Conservation (phyloP, 2,329 filamentous ascomycete species). For the Harringtonia aguacate region DNA sequence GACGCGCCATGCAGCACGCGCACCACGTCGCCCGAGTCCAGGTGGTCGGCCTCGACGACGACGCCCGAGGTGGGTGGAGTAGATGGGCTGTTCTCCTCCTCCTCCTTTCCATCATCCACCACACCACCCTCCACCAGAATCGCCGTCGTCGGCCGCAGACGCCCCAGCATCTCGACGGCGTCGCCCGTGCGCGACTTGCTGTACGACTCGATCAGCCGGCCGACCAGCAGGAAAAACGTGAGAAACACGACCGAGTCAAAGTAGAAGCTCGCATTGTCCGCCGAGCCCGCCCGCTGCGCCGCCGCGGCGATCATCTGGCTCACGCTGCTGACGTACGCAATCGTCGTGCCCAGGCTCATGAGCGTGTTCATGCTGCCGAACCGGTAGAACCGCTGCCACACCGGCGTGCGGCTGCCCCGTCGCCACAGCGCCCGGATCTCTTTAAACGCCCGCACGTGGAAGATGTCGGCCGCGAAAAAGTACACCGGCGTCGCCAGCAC, state of each 20-base stretch:
- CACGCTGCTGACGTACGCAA: constrained; percentile 77
- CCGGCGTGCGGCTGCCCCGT: constrained; percentile 58
- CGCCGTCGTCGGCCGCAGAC: constrained; percentile 67
- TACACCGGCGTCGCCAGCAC: constrained; percentile 78
- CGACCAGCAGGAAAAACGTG: constrained; percentile 72
- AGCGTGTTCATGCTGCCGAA: constrained; percentile 97
- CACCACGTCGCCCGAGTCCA: constrained; percentile 67
- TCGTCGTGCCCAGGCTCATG: constrained; percentile 77
- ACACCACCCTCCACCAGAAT: constrained; percentile 45
- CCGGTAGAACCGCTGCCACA: constrained; percentile 71
- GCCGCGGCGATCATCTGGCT: constrained; percentile 62
- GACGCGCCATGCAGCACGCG: constrained; percentile 69
- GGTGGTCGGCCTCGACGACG: constrained; percentile 49
- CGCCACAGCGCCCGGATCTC: constrained; percentile 73
- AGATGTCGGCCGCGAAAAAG: constrained; percentile 75
- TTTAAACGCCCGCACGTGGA: constrained; percentile 69
- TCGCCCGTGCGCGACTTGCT: constrained; percentile 87
- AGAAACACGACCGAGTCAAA: constrained; percentile 92
- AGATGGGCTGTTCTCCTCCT: background rate
- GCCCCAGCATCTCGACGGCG: constrained; percentile 69
- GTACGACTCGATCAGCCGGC: constrained; percentile 73
- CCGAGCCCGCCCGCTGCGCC: constrained; percentile 23
- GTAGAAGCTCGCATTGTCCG: constrained; percentile 52
- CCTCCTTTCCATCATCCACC: background rate
- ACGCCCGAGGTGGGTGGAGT: constrained; percentile 5